These are phyloP conservation scores for Paramyrothecium roridum DNA, from an alignment of 2,329 filamentous ascomycete species.

Conservation along the genomic window DNA sequence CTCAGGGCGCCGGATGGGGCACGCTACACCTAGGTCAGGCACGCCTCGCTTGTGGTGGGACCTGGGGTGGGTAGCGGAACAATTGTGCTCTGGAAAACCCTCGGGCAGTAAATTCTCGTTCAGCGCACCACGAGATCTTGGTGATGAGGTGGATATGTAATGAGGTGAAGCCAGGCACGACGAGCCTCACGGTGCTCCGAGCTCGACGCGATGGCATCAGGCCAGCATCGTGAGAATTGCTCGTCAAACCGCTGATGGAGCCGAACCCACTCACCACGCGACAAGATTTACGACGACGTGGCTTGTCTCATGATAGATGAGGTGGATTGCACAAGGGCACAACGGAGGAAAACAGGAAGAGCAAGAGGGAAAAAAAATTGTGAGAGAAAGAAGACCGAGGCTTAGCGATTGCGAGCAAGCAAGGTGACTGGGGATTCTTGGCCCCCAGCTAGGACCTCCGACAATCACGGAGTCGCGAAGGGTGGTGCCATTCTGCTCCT, in stretches of 20 bases:
- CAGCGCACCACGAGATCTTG: not conserved
- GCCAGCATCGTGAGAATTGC: not conserved
- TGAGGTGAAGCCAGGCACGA: not conserved
- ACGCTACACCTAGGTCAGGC: not conserved
- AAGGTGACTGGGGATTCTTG: not conserved
- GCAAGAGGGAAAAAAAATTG: not conserved
- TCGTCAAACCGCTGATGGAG: not conserved
- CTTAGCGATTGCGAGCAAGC: not conserved
- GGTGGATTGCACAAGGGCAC: constrained; percentile 11
- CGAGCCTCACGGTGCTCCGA: not conserved
- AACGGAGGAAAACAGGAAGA: not conserved
- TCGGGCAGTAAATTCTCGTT: not conserved
- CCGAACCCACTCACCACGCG: not conserved
- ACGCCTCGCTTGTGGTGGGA: not conserved
- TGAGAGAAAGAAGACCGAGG: not conserved
- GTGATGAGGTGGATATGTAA: not conserved
- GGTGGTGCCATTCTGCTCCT: not conserved
- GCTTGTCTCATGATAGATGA: constrained; percentile 22
- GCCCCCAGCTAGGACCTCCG: too few species aligned
- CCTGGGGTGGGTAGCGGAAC: not conserved
- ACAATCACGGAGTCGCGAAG: too few species aligned
- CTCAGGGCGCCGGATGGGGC: not conserved
- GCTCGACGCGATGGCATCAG: not conserved
- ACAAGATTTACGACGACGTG: constrained; percentile 9
- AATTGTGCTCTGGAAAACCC: not conserved